Base-by-base conservation (phyloP, 768 basidiomycete species). In the Boletellus ananiceps region DNA sequence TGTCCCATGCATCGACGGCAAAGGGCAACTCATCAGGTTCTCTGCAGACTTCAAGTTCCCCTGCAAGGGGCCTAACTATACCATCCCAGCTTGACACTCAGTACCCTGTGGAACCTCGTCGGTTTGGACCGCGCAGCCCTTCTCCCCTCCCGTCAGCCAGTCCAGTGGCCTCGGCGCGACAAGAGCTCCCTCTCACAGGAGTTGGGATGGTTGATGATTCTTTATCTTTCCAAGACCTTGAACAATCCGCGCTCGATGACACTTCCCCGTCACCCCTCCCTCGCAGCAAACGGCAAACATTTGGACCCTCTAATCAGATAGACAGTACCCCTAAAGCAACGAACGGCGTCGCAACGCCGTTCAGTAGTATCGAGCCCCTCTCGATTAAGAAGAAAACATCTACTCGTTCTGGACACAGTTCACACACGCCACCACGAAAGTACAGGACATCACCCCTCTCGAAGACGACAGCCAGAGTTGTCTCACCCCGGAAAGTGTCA, bases 331-430 rank as follows among this genome's bases (percentile, higher is more conserved):
- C 84, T 8, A 82, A 75, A 57, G 61, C 61, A 51, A 53, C 61
- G 31, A 65, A 59, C 34, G 59, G 64, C 41, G 48, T 60, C 21
- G 56, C 74, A 49, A 67, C 70, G 21, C 67, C 74, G 29, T 49
- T 66, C 47, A 73, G 70, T 32, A 70, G 69, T 21, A 75, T 91
- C 18, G 88, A 88, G 59, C 89, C 89, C 7, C 71, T 93, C 51
- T 86, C 84, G 2, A 92, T 93, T 65, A 89, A 84, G 74, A 91
- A 93, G 74, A 90, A 88, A 65, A 73, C 78, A 5, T 87, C 87
- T 7, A 72, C 81, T 23, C 79, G 82, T 32, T 71, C 68, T 40
- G 65, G 70, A 19, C 69, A 74, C 6, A 69, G 65, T 40, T 50
- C 67, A 23, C 58, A 71, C 34, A 73, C 72, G 34, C 71, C 66